Evolutionary conservation across 768 basidiomycete species (phyloP), one percentile per base, ranked within the genome.

Genomic region (Leccinum olivaceopallidum): DNA sequence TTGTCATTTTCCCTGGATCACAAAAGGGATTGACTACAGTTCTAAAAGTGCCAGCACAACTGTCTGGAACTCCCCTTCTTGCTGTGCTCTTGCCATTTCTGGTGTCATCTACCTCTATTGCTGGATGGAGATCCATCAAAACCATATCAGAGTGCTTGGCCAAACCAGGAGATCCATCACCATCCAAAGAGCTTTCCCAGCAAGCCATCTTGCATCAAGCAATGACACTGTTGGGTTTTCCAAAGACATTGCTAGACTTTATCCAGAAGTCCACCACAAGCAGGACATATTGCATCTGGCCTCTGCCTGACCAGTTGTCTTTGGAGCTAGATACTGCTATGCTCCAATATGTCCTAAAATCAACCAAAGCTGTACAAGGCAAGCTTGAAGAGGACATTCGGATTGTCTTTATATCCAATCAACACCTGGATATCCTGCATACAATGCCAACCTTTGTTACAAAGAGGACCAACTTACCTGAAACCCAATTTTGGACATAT

Each of bases 391-490:
- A 71, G 24, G 78, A 81, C 53, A 75, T 76, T 24, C 71, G 84
- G 12, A 73, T 85, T 24, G 67, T 90, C n/a, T 92, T 91, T 60
- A 79, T 90, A 24, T 87, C 91, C 68, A 80, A 85, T 16, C 82
- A 83, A 20, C 79, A 86, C 3, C 65, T 92, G 58, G 68, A 68
- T 48, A 78, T 71, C 1, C 60, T 92, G 9, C 75, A 81, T 59
- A 76, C 76, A 13, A 68, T 90, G 32, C 81, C 84, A 2, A 75
- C 72, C 4, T 70, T 90, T 34, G 77, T 76, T 10, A 78, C 81
- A 30, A 78, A 84, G 56, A 73, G 83, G 20, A 71, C 67, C 28
- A 78, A 81, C 22, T 71, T 72, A 4, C 73, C 77, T 30, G 79
- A 83, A 44, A 67, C 83, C 7, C 84, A 81, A 36, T 90, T 91